A percentile compares a stretch with the other conserved stretches of the same genome.
phyloP scores from a whole-genome alignment of 208 protist species.

The Porcisia deanei region DNA sequence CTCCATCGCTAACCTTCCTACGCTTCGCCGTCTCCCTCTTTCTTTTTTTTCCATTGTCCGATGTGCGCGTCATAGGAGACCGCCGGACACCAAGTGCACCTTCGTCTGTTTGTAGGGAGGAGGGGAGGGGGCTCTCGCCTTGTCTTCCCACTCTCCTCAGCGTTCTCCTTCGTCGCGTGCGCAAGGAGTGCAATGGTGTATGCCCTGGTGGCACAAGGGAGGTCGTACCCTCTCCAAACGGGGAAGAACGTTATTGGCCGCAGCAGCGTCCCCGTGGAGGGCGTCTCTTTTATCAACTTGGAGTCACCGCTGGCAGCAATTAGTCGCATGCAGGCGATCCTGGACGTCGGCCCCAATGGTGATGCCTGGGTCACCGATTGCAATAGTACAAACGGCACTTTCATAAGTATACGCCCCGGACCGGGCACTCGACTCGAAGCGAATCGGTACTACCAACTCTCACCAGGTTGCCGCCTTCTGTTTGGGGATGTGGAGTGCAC shows the following conservation, averaged over 20 bases:
- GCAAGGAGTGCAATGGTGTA: conserved; percentile 23
- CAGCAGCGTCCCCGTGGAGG: conserved; percentile 42
- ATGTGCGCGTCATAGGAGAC: not conserved
- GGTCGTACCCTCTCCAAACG: conserved; percentile 34
- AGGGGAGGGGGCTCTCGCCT: not conserved
- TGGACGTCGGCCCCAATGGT: conserved; percentile 76
- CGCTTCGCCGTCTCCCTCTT: not conserved
- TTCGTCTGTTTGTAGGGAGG: not conserved
- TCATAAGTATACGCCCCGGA: conserved; percentile 51
- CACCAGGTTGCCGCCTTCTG: conserved; percentile 52
- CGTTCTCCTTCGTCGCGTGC: not conserved
- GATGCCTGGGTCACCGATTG: conserved; percentile 87
- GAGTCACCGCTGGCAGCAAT: conserved; percentile 61
- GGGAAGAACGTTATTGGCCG: conserved; percentile 85
- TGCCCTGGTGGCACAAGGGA: conserved; percentile 22
- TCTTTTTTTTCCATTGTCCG: not conserved
- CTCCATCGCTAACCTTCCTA: not conserved
- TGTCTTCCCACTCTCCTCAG: not conserved
- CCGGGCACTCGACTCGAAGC: conserved; percentile 60
- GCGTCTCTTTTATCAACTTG: conserved; percentile 67
- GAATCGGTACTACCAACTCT: conserved; percentile 80
- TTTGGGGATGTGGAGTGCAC: conserved; percentile 79
- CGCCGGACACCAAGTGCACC: not conserved
- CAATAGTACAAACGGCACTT: conserved; percentile 89
- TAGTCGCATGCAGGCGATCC: conserved; percentile 81